phyloP scores from a whole-genome alignment of 2,329 filamentous ascomycete genomes.

The Grosmannia clavigera region DNA sequence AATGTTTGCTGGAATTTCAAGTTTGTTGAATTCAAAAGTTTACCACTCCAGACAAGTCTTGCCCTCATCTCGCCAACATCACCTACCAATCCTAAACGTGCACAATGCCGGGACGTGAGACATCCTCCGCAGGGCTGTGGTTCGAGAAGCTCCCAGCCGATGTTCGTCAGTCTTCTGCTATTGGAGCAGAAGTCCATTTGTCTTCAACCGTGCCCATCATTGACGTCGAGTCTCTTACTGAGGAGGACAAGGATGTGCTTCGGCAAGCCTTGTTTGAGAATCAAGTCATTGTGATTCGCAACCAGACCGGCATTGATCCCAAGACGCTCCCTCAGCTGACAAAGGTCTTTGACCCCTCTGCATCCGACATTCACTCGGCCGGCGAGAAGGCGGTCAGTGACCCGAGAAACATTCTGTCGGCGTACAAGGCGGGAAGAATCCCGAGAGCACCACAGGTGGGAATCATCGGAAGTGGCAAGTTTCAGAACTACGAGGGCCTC shows the following conservation, averaged over 20 bases:
- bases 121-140: background rate
- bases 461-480: constrained; percentile 10
- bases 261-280: constrained; percentile 9
- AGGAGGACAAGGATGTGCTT: constrained; percentile 4
- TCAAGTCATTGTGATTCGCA: constrained; percentile 11
- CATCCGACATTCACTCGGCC: constrained; percentile 10
- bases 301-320: constrained; percentile 8
- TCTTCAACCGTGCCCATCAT: background rate
- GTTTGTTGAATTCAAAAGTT: background rate
- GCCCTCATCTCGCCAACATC: background rate
- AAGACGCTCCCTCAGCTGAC: constrained; percentile 5
- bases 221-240: constrained; percentile 3
- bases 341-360: constrained; percentile 7
- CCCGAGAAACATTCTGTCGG: constrained; percentile 10
- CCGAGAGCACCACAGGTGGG: constrained; percentile 10
- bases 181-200: constrained; percentile 10
- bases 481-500: constrained; percentile 7
- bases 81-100: background rate
- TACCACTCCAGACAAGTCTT: background rate
- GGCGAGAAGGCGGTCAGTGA: constrained; percentile 10
- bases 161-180: constrained; percentile 6
- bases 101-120: constrained; percentile 6
- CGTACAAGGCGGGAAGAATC: constrained; percentile 8
- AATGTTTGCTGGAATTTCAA: background rate
- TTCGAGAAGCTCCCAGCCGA: constrained; percentile 7